A percentile compares a stretch with the other conserved stretches of the same genome.
Conservation (phyloP, 176 grass and related monocot species). For the Tuctoria greenei region DNA sequence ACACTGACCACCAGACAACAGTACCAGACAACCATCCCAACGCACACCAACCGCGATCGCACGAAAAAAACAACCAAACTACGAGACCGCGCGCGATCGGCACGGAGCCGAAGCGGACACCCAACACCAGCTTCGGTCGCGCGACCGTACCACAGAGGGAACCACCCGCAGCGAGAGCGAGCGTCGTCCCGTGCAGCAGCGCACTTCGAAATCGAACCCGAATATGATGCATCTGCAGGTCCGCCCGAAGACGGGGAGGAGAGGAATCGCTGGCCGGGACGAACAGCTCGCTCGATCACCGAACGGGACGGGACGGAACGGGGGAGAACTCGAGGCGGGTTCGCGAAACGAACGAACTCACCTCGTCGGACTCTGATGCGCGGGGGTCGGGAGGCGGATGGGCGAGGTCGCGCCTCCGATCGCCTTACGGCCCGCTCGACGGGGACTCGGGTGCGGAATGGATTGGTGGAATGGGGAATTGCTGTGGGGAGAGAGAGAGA, state of each 20-base stretch:
- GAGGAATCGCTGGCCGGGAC: background rate
- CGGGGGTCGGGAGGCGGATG: background rate
- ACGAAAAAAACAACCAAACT: background rate
- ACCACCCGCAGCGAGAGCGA: background rate
- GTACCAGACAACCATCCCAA: background rate
- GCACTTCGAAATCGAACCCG: background rate
- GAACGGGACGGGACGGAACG: background rate
- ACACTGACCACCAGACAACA: background rate
- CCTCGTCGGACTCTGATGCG: background rate
- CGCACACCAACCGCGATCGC: background rate
- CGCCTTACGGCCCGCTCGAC: background rate
- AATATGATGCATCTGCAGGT: background rate
- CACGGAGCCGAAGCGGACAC: background rate
- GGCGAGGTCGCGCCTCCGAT: background rate
- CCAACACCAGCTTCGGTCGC: slow-evolving; percentile 20
- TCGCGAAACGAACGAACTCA: slow-evolving; percentile 32
- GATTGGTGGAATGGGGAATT: slow-evolving; percentile 34
- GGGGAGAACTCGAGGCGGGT: background rate
- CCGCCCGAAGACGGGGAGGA: background rate
- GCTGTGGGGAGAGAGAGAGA: background rate
- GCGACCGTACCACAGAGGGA: background rate
- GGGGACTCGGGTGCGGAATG: background rate
- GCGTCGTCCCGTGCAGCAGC: background rate
- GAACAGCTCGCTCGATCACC: background rate
- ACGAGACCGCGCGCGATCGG: background rate